phyloP scores from a whole-genome alignment of 129 eudicot species.

The Solidago caesia region DNA sequence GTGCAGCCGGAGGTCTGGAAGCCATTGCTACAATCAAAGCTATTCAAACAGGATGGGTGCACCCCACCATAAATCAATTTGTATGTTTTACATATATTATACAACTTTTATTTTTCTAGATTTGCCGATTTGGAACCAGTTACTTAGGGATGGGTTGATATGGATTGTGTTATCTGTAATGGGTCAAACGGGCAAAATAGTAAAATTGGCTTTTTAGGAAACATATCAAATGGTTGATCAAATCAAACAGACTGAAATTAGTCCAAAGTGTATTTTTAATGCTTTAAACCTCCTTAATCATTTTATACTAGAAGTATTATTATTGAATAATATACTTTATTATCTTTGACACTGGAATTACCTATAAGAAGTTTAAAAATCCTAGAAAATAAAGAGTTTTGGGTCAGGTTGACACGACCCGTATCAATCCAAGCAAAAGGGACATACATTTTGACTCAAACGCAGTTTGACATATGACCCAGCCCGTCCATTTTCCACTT shows the following conservation, averaged over 20 bases:
- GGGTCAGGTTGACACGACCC: neutral
- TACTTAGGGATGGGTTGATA: neutral
- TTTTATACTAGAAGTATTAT: too few species aligned
- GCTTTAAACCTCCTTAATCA: neutral
- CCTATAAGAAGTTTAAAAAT: too few species aligned
- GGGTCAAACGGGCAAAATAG: neutral
- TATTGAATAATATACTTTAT: too few species aligned
- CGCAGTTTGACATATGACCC: too few species aligned
- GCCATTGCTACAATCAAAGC: constrained; percentile 92
- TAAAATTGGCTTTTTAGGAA: too few species aligned
- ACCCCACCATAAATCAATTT: constrained; percentile 92
- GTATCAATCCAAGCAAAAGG: neutral
- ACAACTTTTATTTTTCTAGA: neutral
- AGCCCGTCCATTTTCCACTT: neutral
- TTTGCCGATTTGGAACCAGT: neutral
- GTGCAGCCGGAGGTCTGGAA: constrained; percentile 98
- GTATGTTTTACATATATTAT: constrained; percentile 38
- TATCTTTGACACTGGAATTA: too few species aligned
- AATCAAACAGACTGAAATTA: neutral
- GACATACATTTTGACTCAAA: too few species aligned
- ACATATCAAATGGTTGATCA: too few species aligned
- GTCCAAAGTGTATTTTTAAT: neutral
- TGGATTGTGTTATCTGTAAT: neutral
- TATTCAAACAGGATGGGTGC: constrained; percentile 89
- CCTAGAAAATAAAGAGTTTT: neutral